A percentile compares a stretch with the other conserved stretches of the same genome.
Evolutionary conservation across 2,329 filamentous ascomycete genomes (phyloP).

Genomic region (Lasiodiplodia sp.): DNA sequence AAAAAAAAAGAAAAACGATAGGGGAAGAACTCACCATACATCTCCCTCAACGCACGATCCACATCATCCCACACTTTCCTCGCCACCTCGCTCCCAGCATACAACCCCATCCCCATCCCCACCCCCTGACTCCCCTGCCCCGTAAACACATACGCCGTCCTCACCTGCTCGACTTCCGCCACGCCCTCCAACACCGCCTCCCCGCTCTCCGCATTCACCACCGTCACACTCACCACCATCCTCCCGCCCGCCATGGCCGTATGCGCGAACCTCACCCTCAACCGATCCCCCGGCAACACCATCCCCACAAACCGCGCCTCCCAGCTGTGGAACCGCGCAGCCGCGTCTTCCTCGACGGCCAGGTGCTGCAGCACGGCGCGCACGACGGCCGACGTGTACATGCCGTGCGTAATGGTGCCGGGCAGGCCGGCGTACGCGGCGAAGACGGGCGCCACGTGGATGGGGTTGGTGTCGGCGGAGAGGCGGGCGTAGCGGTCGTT

Average conservation of each 20-base stretch:
- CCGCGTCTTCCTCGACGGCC: conserved; percentile 20
- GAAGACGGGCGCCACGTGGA: conserved; percentile 49
- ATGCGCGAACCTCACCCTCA: conserved; percentile 44
- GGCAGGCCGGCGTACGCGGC: conserved; percentile 47
- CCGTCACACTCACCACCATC: conserved; percentile 45
- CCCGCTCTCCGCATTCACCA: conserved; percentile 38
- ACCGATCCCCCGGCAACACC: conserved; percentile 45
- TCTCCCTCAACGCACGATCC: conserved; percentile 44
- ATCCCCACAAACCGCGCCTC: conserved; percentile 45
- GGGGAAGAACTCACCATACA: conserved; percentile 39
- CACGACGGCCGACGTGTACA: conserved; percentile 47
- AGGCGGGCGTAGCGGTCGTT: conserved; percentile 40
- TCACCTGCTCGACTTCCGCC: conserved; percentile 41
- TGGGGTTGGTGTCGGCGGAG: conserved; percentile 52
- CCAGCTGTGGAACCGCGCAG: conserved; percentile 34
- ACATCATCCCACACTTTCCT: conserved; percentile 62
- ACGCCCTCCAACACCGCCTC: conserved; percentile 44
- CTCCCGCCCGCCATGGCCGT: conserved; percentile 45
- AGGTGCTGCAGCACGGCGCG: conserved; percentile 38
- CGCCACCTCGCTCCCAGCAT: conserved; percentile 42
- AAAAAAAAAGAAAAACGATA: too few species aligned
- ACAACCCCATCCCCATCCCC: conserved; percentile 55
- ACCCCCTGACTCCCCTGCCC: conserved; percentile 52
- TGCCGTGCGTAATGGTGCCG: conserved; percentile 52
- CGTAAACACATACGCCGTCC: conserved; percentile 50